These are phyloP conservation scores for Lachnellula hyalina DNA, from an alignment of 2,329 filamentous ascomycete genomes.

Conservation along the genomic window DNA sequence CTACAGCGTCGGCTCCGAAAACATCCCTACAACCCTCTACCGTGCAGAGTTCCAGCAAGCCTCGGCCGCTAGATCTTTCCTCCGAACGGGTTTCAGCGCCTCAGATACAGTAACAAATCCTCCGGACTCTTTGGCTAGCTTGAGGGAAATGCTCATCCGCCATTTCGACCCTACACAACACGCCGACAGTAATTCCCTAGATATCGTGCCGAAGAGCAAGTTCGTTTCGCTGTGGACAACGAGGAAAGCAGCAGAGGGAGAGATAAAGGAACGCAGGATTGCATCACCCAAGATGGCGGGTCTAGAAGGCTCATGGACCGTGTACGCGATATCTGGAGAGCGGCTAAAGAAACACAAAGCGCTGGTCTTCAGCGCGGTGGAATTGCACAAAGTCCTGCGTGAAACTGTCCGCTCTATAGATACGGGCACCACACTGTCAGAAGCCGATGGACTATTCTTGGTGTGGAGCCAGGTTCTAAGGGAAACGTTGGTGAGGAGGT, in stretches of 20 bases:
- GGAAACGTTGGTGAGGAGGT: background rate
- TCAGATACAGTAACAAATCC: too few relatives aligned
- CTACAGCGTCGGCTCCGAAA: background rate
- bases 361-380: too few relatives aligned
- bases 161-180: too few relatives aligned
- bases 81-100: too few relatives aligned
- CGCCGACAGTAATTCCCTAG: too few relatives aligned
- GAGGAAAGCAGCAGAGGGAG: background rate
- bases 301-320: background rate
- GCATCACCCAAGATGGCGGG: background rate
- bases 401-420: too few relatives aligned
- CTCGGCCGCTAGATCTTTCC: too few relatives aligned
- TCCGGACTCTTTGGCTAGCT: too few relatives aligned
- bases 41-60: background rate
- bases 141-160: too few relatives aligned
- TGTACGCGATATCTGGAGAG: background rate
- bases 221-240: background rate
- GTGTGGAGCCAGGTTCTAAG: background rate
- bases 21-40: background rate
- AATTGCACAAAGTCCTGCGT: too few relatives aligned
- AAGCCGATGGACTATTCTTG: background rate
- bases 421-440: too few relatives aligned
- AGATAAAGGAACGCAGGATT: background rate
- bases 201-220: background rate
- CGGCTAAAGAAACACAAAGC: too few relatives aligned